Evolutionary conservation across 331 rosid genomes (phyloP).

Genomic region (Quercus tomentella): DNA sequence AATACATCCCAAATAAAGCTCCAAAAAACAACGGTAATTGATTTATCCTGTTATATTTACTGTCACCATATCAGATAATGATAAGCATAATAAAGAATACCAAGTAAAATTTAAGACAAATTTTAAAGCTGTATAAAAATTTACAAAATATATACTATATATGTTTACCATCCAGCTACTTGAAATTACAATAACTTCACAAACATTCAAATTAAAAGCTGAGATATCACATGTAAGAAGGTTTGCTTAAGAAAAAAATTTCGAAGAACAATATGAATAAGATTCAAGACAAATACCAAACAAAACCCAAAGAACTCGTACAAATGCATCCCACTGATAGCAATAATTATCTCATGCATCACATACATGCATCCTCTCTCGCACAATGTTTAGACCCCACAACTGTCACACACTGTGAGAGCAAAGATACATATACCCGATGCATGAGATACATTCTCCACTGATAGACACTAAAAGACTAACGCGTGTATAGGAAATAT

Average conservation of each 20-base stretch:
- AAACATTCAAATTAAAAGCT: not conserved
- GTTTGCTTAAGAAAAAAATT: not conserved
- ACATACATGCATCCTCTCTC: too few relatives aligned
- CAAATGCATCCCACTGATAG: not conserved
- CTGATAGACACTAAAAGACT: not conserved
- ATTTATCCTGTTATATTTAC: constrained; percentile 42
- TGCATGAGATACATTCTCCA: too few relatives aligned
- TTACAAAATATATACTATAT: not conserved
- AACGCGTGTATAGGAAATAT: not conserved
- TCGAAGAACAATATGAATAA: not conserved
- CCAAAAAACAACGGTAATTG: constrained; percentile 46
- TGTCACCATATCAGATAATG: not conserved
- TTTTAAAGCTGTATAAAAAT: not conserved
- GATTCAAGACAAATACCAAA: not conserved
- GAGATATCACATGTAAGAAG: not conserved
- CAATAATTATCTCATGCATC: too few relatives aligned
- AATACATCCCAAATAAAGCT: constrained; percentile 49
- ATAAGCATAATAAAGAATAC: constrained; percentile 1
- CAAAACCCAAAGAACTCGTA: not conserved
- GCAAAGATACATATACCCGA: too few relatives aligned
- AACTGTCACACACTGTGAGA: too few relatives aligned
- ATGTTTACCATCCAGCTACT: not conserved
- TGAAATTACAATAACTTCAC: not conserved
- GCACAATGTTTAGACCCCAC: too few relatives aligned
- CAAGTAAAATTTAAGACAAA: not conserved